These are phyloP conservation scores for Diaporthe destruens DNA, from an alignment of 2,329 filamentous ascomycete species.

Conservation along the genomic window DNA sequence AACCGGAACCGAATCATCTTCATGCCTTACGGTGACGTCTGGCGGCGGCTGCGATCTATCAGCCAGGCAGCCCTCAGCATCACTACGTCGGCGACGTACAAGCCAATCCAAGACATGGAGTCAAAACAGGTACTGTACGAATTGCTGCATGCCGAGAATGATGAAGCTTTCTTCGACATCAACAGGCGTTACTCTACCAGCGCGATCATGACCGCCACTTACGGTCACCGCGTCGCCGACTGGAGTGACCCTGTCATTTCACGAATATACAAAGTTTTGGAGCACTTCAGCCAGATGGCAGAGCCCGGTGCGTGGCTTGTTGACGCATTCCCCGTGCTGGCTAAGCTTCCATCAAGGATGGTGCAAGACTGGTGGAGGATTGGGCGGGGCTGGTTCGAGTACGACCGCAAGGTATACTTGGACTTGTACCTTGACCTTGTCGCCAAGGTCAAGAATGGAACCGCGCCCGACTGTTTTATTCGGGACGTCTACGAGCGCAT, in stretches of 20 bases:
- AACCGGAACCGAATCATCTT: conserved; percentile 46
- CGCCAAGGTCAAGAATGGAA: conserved; percentile 45
- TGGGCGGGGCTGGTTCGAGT: conserved; percentile 31
- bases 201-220: conserved; percentile 57
- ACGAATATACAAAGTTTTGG: conserved; percentile 51
- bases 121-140: conserved; percentile 51
- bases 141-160: conserved; percentile 48
- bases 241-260: conserved; percentile 52
- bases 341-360: conserved; percentile 45
- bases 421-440: conserved; percentile 38
- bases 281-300: conserved; percentile 52
- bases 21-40: conserved; percentile 47
- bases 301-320: conserved; percentile 54
- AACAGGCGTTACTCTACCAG: conserved; percentile 57
- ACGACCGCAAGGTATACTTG: conserved; percentile 35
- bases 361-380: conserved; percentile 43
- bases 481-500: conserved; percentile 47
- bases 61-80: conserved; percentile 47
- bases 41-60: conserved; percentile 47
- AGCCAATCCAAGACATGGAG: conserved; percentile 50
- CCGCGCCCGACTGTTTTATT: conserved; percentile 48
- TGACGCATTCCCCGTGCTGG: conserved; percentile 51
- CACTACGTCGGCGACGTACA: conserved; percentile 45
- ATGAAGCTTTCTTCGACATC: conserved; percentile 53
- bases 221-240: conserved; percentile 53